Conservation (phyloP, 169 alveolate genomes). For the Plasmodium berghei region DNA sequence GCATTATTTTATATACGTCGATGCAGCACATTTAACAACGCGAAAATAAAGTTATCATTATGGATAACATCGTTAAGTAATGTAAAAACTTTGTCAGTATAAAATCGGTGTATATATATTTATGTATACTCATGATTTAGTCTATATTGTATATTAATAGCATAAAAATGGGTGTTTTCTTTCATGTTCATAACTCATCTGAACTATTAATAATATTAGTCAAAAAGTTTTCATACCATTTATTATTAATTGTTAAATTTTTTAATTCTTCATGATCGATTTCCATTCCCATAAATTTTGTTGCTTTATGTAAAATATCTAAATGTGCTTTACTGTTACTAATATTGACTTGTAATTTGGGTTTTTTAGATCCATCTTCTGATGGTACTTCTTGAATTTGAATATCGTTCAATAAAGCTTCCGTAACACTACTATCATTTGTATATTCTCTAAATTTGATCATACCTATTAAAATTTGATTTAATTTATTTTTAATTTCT, state of each 20-base stretch:
- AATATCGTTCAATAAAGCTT: conserved; percentile 47
- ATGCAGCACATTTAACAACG: no score
- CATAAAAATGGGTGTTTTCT: no score
- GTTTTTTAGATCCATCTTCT: conserved; percentile 30
- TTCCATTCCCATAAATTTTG: conserved; percentile 68
- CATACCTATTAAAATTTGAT: conserved; percentile 74
- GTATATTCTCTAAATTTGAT: conserved; percentile 65
- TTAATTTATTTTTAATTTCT: conserved; percentile 58
- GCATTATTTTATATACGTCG: no score
- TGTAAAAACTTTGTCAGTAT: no score
- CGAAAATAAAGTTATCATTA: no score
- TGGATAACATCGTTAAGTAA: no score
- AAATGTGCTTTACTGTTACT: conserved; percentile 51
- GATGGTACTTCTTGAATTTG: conserved; percentile 47
- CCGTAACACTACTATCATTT: conserved; percentile 30
- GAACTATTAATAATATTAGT: conserved; percentile 56
- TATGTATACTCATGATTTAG: neutral
- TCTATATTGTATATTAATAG: no score
- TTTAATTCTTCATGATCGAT: conserved; percentile 58
- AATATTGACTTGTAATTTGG: conserved; percentile 53
- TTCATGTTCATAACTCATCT: conserved; percentile 32
- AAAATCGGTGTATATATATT: neutral
- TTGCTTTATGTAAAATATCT: conserved; percentile 72
- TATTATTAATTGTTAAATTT: conserved; percentile 51
- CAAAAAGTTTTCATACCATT: conserved; percentile 69